Evolutionary conservation across 176 grass and related monocot genomes (phyloP).

Genomic region (Eleusine coracana): DNA sequence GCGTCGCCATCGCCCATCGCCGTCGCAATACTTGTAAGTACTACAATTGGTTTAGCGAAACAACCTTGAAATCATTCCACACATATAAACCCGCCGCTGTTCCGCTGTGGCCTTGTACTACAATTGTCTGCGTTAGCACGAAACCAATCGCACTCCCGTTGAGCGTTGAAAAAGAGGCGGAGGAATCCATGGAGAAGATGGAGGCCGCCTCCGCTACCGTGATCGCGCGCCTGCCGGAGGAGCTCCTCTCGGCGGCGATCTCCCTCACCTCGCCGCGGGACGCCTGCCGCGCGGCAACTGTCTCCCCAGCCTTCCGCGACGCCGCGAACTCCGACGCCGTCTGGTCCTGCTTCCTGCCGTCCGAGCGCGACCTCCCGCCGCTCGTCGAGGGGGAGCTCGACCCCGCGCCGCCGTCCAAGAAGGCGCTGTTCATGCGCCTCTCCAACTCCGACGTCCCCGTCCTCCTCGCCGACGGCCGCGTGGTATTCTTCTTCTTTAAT

Average conservation of each 20-base stretch:
- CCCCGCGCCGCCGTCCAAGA: constrained; percentile 32
- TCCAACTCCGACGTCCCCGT: constrained; percentile 35
- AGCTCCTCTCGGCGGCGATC: constrained; percentile 51
- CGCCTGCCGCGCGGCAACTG: constrained; percentile 47
- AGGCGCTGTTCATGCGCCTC: constrained; percentile 63
- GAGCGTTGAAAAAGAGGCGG: neutral
- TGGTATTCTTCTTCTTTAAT: constrained; percentile 9
- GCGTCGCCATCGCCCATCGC: no score
- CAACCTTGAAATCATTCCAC: neutral
- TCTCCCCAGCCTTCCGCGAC: constrained; percentile 51
- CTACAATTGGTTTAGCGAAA: no score
- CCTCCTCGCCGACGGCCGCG: constrained; percentile 52
- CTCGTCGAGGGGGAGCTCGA: constrained; percentile 46
- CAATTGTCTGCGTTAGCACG: neutral
- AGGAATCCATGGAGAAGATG: neutral
- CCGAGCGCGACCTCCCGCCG: constrained; percentile 9
- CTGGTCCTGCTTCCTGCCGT: constrained; percentile 67
- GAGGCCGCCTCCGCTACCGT: constrained; percentile 1
- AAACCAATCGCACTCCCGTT: neutral
- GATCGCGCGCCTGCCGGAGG: constrained; percentile 51
- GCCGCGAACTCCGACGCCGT: constrained; percentile 62
- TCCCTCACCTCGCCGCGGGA: constrained; percentile 55
- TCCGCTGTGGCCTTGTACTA: neutral
- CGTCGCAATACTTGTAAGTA: neutral
- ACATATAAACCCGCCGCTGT: neutral